Base-by-base conservation (phyloP, 164 flowering plant species). In the Warburgia ugandensis region DNA sequence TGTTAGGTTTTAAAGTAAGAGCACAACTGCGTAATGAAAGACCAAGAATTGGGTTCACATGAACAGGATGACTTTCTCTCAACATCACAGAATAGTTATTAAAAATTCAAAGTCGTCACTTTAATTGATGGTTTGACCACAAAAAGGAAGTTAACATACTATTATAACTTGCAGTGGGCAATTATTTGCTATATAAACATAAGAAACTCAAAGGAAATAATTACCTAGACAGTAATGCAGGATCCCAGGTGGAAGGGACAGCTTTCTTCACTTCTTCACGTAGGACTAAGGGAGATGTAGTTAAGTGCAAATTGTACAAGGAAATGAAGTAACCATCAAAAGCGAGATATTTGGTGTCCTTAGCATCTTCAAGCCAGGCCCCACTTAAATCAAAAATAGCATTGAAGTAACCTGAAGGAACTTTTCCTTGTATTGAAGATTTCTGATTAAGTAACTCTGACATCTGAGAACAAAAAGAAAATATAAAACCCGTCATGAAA, bases 281-380 rank as follows among this genome's bases (percentile, higher is more conserved):
- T 16, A 88, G 83, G 14, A 75, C 72, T 52, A 85, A 54, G 1
- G 86, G 79, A 55, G 91, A 80, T 50, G 84, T 62, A 4, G 80
- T 79, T 12, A 88, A 73, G 64, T 88, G 94, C 55, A 88, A 63
- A 69, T 78, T 68, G 68, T 78, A 88, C 40, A 83, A 57, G 8
- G 97, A 81, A 58, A 88, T 80, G 65, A 81, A 83, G 71, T 79
- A 85, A 45, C 85, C 94, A 65, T 88, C 97, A 64, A 88, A 83
- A 26, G 94, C 97, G 36, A 88, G 79, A 67, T 72, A 59, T 70
- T 81, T 83, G 65, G 80, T 66, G 28, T 81, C 94, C 3, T 71
- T 68, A 52, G 83, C 83, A 78, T 88, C 97, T 58, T 68, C 72
- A 49, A 79, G 63, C 97, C 97, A 88, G 33, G 78, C 66, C 53